Evolutionary conservation across 805 yeast genomes (phyloP), one percentile per base, ranked within the genome.

Genomic region (Priceomyces melissophilus): DNA sequence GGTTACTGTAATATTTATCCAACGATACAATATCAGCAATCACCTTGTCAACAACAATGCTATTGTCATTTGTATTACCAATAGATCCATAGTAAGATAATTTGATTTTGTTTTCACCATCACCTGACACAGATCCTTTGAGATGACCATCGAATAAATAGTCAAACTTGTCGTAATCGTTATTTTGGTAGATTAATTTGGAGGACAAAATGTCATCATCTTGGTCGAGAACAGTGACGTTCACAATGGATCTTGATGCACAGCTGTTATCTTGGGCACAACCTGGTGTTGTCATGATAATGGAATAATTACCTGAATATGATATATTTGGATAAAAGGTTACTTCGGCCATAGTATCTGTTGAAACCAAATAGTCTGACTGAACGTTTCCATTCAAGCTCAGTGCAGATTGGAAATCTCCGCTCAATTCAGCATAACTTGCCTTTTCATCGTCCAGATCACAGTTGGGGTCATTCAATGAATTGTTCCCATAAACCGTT

Each of bases 211-310:
- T 42, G 3, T 63, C 63, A 15, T 75, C 77, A 26, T 73, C 67
- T 8, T 71, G 72, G 30, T 76, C 75, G 46, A 61, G 67, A 2
- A 90, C 67, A 0, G 95, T 75, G 0, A 83, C 96, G 51, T 87
- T 87, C 3, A 87, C 91, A 17, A 78, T 74, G 9, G 95, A 91
- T 56, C 99, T 75, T 14, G 65, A 43, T 15, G 57, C 49, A 63
- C 99, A 93, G 0, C 93, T 74, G 37, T 66, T 61, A 56, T 86
- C 96, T 3, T 51, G 57, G 1, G 59, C 39, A 65, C 99, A 93
- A 0, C 98, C 98, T 0, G 96, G 96, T 0, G 99, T 93, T 52
- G 78, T 83, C 37, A 90, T 52, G 39, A 78, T 67, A 16, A 93
- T 70, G 0, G 87, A 69, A 59, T 88, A 93, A 44, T 79, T 71